Base-by-base conservation (phyloP, 116 monocot species). In the Thalassia testudinum region DNA sequence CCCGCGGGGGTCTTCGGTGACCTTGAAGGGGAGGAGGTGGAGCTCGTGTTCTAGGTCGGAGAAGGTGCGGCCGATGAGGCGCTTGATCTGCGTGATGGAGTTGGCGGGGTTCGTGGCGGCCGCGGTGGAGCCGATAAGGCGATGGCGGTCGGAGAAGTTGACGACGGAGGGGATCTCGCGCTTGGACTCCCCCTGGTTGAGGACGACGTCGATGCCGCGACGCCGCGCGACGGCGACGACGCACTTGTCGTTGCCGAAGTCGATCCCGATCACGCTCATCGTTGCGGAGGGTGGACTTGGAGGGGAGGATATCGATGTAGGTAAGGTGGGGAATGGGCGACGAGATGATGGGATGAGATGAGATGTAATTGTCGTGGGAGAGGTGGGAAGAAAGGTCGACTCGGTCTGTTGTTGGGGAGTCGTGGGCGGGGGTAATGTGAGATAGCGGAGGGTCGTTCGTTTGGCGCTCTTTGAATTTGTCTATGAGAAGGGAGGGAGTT, bases 141-240 rank as follows among this genome's bases (percentile, higher is more conserved):
- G 65, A 71, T 91, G 91, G 67, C 82, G 81, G 27, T 81, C 91
- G 10, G 74, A 77, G 53, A 91, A 85, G 69, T 77, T 78, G 18
- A 91, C 76, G 26, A 85, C 26, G 11, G 86, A 73, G 0, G 91
- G 91, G 0, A 82, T 91, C 70, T 91, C 85, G 8, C 91, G 78
- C 72, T 91, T 85, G 1, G 91, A 91, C 50, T 91, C 91, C 14
- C 85, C 81, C 20, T 85, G 81, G 21, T 87, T 87, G 55, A 87
- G 78, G 12, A 82, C 73, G 22, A 87, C 74, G 21, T 87, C 87
- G 24, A 82, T 79, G 49, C 79, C 82, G 1, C 87, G 61, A 42
- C 76, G 78, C 47, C 79, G 67, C 12, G 87, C 87, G 12, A 79
- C 82, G 7, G 79, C 87, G 22, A 87, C 73, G 27, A 76, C 59